Conservation (phyloP, 495 filamentous ascomycete species). For the Wilcoxina mikolae region DNA sequence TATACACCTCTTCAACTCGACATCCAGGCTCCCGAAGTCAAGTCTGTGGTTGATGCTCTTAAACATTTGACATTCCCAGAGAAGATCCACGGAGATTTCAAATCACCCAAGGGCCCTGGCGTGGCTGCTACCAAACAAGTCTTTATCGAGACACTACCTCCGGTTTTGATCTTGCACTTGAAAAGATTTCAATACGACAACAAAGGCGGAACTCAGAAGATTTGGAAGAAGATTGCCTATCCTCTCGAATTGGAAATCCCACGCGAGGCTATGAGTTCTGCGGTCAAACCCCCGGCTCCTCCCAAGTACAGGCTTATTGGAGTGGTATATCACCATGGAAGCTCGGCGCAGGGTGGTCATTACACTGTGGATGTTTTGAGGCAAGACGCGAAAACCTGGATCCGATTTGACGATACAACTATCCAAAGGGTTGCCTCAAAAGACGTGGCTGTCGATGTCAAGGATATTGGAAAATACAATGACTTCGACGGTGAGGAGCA, state of each 20-base stretch:
- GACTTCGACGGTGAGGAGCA: slow-evolving; percentile 42
- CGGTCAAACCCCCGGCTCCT: slow-evolving; percentile 50
- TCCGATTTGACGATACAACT: slow-evolving; percentile 85
- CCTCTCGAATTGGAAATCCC: slow-evolving; percentile 89
- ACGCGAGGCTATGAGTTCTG: slow-evolving; percentile 71
- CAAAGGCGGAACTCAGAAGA: slow-evolving; percentile 83
- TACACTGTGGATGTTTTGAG: slow-evolving; percentile 93
- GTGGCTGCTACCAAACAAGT: slow-evolving; percentile 79
- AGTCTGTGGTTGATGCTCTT: slow-evolving; percentile 83
- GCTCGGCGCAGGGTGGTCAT: slow-evolving; percentile 85
- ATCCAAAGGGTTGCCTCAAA: slow-evolving; percentile 74
- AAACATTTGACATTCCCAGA: slow-evolving; percentile 72
- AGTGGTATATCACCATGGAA: slow-evolving; percentile 97
- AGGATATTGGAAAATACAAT: slow-evolving; percentile 37
- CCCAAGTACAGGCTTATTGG: slow-evolving; percentile 73
- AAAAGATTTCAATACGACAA: slow-evolving; percentile 96
- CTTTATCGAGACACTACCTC: slow-evolving; percentile 83
- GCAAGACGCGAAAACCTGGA: slow-evolving; percentile 88
- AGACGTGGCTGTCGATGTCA: slow-evolving; percentile 77
- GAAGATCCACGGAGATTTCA: slow-evolving; percentile 73
- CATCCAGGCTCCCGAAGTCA: slow-evolving; percentile 68
- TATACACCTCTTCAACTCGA: slow-evolving; percentile 92
- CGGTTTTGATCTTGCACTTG: slow-evolving; percentile 83
- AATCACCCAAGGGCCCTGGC: slow-evolving; percentile 61
- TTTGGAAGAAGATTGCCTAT: slow-evolving; percentile 96